A percentile compares a stretch with the other conserved stretches of the same genome.
Conservation (phyloP, 495 filamentous ascomycete genomes). For the Apiosordaria backusii region DNA sequence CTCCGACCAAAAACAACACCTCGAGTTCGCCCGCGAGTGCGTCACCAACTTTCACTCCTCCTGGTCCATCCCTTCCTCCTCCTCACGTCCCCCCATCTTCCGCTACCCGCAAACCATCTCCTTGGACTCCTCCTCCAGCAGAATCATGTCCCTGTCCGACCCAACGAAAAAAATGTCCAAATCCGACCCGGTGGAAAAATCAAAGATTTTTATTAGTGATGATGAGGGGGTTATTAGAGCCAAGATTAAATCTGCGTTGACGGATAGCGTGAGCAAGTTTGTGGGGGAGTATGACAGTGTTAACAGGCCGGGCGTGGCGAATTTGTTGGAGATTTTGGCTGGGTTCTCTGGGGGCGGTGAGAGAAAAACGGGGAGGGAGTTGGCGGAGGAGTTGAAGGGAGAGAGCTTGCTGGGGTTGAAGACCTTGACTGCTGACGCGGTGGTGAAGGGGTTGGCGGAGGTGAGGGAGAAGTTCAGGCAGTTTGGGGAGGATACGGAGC, state of each 20-base stretch:
- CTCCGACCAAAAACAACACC: constrained; percentile 87
- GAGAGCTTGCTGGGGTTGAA: constrained; percentile 64
- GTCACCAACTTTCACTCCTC: constrained; percentile 81
- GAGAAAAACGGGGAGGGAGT: constrained; percentile 44
- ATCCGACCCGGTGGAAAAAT: constrained; percentile 64
- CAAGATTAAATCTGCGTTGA: constrained; percentile 73
- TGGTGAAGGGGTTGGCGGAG: constrained; percentile 52
- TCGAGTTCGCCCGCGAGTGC: constrained; percentile 84
- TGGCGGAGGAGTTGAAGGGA: constrained; percentile 50
- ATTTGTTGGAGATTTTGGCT: constrained; percentile 72
- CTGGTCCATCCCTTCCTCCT: constrained; percentile 64
- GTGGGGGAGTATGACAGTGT: constrained; percentile 67
- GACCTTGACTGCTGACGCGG: constrained; percentile 50
- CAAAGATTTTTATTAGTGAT: constrained; percentile 81
- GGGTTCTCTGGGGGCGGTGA: constrained; percentile 51
- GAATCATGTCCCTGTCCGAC: constrained; percentile 83
- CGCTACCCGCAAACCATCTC: neutral
- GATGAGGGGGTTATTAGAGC: constrained; percentile 51
- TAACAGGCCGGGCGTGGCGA: constrained; percentile 75
- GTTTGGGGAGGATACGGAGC: constrained; percentile 43
- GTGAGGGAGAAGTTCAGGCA: constrained; percentile 61
- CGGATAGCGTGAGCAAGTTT: constrained; percentile 56
- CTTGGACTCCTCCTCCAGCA: constrained; percentile 15
- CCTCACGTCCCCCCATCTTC: constrained; percentile 52
- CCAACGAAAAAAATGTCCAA: constrained; percentile 90